These are phyloP conservation scores for Leishmania lainsoni DNA, from an alignment of 208 protist genomes.

Conservation along the genomic window DNA sequence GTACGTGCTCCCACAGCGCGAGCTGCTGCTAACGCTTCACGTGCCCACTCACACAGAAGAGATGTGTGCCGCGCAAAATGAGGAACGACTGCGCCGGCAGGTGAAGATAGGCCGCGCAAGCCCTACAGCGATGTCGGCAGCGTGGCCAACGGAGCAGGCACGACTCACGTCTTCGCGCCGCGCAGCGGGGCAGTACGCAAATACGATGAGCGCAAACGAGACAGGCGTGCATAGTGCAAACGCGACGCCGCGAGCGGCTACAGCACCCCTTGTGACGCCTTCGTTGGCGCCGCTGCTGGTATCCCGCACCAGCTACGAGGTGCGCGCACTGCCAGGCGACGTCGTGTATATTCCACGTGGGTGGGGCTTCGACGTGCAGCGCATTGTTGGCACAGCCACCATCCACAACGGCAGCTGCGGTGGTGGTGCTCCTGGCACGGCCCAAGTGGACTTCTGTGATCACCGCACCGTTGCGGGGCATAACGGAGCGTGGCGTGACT, in stretches of 20 bases:
- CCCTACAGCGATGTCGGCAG: slow-evolving; percentile 16
- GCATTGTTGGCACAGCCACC: slow-evolving; percentile 57
- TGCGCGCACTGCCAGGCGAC: slow-evolving; percentile 81
- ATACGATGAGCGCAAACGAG: slow-evolving; percentile 34
- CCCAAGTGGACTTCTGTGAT: slow-evolving; percentile 11
- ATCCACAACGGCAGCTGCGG: slow-evolving; percentile 12
- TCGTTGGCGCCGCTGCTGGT: background rate
- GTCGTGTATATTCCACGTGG: slow-evolving; percentile 78
- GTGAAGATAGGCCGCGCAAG: slow-evolving; percentile 37
- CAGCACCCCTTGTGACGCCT: background rate
- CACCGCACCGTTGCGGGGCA: slow-evolving; percentile 11
- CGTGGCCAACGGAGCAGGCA: slow-evolving; percentile 37
- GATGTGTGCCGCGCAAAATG: slow-evolving; percentile 65
- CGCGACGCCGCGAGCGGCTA: background rate
- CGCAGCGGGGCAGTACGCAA: slow-evolving; percentile 35
- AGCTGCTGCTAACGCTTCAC: slow-evolving; percentile 67
- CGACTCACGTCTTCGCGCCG: slow-evolving; percentile 38
- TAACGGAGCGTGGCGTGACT: background rate
- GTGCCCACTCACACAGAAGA: slow-evolving; percentile 42
- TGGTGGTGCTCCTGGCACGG: background rate
- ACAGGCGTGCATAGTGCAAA: slow-evolving; percentile 4
- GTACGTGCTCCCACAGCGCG: slow-evolving; percentile 78
- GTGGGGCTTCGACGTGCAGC: slow-evolving; percentile 63
- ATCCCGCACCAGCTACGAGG: slow-evolving; percentile 42
- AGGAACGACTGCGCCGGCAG: slow-evolving; percentile 49